Evolutionary conservation across 2,329 filamentous ascomycete genomes (phyloP).

Genomic region (Scedosporium minutisporum): DNA sequence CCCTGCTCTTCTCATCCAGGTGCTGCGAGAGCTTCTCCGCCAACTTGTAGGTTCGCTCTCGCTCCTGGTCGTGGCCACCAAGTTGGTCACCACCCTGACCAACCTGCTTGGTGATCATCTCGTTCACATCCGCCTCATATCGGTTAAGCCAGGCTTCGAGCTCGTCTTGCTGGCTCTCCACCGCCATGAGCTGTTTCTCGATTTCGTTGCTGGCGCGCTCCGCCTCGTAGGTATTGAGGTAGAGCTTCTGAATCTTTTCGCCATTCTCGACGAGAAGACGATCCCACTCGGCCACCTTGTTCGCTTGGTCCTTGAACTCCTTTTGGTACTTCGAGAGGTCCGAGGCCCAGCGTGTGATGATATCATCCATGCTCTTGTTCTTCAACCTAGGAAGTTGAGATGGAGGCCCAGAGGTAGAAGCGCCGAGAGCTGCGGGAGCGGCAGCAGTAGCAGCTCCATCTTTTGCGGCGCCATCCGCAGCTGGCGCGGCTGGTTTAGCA

Average conservation of each 20-base stretch:
- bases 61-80: constrained; percentile 85
- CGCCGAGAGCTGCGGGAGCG: constrained; percentile 40
- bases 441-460: constrained; percentile 17
- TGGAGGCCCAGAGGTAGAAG: constrained; percentile 70
- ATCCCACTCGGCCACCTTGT: constrained; percentile 84
- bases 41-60: constrained; percentile 90
- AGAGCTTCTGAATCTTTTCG: constrained; percentile 89
- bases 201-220: constrained; percentile 90
- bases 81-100: constrained; percentile 65
- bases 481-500: constrained; percentile 20
- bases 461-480: constrained; percentile 20
- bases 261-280: constrained; percentile 85
- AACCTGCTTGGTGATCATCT: constrained; percentile 72
- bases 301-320: constrained; percentile 85
- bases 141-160: constrained; percentile 78
- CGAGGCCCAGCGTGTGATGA: constrained; percentile 92
- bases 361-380: constrained; percentile 99
- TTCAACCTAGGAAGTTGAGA: constrained; percentile 85
- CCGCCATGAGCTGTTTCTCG: constrained; percentile 77
- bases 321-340: constrained; percentile 95
- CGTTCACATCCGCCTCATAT: constrained; percentile 86
- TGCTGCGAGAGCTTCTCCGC: constrained; percentile 88
- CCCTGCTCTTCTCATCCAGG: constrained; percentile 86
- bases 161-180: constrained; percentile 90
- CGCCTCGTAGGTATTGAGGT: constrained; percentile 84